Percentiles rank a stretch among this genome's conserved stretches.
Conservation (phyloP, 768 basidiomycete genomes). For the Phylloporus scabripes region DNA sequence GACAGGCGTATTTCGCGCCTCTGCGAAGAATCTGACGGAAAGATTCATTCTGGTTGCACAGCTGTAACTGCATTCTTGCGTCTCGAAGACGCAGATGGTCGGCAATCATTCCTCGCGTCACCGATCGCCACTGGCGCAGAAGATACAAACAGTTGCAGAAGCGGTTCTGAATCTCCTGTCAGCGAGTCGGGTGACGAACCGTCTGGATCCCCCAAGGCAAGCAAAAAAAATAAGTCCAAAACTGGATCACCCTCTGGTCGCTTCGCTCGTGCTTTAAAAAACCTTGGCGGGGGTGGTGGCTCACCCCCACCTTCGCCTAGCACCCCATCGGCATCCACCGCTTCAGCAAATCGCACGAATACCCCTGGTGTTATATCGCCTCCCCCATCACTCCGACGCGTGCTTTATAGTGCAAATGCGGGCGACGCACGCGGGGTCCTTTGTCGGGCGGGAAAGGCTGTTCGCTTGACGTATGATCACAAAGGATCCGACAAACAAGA, state of each 20-base stretch:
- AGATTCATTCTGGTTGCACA: conserved; percentile 95
- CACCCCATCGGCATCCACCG: conserved; percentile 1
- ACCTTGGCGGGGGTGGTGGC: conserved; percentile 35
- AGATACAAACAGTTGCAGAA: conserved; percentile 29
- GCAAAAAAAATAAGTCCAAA: conserved; percentile 38
- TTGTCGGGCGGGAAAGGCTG: conserved; percentile 83
- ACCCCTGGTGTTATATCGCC: conserved; percentile 35
- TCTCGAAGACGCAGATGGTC: conserved; percentile 74
- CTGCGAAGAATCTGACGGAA: conserved; percentile 82
- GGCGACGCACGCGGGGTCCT: conserved; percentile 95
- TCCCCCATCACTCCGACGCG: conserved; percentile 53
- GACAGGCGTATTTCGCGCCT: conserved; percentile 79
- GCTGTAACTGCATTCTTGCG: conserved; percentile 95
- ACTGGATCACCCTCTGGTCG: conserved; percentile 40
- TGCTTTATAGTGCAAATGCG: conserved; percentile 93
- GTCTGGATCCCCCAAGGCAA: conserved; percentile 30
- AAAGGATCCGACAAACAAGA: conserved; percentile 97
- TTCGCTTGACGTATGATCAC: conserved; percentile 96
- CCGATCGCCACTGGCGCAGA: conserved; percentile 23
- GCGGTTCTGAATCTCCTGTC: conserved; percentile 39
- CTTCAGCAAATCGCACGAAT: conserved; percentile 30
- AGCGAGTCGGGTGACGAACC: conserved; percentile 39
- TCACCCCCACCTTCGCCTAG: conserved; percentile 16
- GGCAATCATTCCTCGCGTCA: conserved; percentile 57
- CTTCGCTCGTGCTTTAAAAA: conserved; percentile 52